Base-by-base conservation (phyloP, 345 rosid genomes). In the Aquilaria yunnanensis region DNA sequence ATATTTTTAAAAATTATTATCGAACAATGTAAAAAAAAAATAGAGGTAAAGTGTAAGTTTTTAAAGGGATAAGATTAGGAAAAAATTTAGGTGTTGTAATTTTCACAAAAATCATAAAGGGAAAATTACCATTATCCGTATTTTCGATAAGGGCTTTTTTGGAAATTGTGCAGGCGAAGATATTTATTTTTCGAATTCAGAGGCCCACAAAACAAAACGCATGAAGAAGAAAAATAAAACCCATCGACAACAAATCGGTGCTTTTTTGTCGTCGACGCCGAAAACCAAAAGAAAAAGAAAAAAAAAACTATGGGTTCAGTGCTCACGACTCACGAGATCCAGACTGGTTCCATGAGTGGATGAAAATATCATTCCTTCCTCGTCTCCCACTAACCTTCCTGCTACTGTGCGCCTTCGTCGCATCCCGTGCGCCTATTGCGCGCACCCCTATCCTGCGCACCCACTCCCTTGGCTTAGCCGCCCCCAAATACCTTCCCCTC, bases 391-490 rank as follows among this genome's bases (percentile, higher is more conserved):
- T 57, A 71, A 77, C 75, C 31, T 45, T 79, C 75, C 78, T 81
- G 64, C 66, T 85, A 66, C 33, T 75, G 69, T 80, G 79, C 81
- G 75, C 79, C 70, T 57, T 79, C 64, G 34, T 85, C 32, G 76
- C 77, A 74, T 75, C 66, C 66, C 72, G 81, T 69, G 77, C 80
- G 67, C 85, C 87, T 1, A 32, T 78, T 50, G 81, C 81, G 62
- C 81, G 68, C 66, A 70, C 72, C 34, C 88, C 85, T 65, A 59
- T 65, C 78, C 67, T 67, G 57, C 78, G 70, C 78, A 34, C 61
- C 57, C 60, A 71, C 37, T 37, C 43, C 43, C 43, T 37, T 37
- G 43, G 7, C 43, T 37, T 37, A 5, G 5, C 43, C 43, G 23
- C 23, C 65, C 11, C 23, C 1, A 23, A 23, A 23, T 23, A 23